Evolutionary conservation across 2,329 filamentous ascomycete species (phyloP), one percentile per base, ranked within the genome.

Genomic region (Aspergillus tanneri): DNA sequence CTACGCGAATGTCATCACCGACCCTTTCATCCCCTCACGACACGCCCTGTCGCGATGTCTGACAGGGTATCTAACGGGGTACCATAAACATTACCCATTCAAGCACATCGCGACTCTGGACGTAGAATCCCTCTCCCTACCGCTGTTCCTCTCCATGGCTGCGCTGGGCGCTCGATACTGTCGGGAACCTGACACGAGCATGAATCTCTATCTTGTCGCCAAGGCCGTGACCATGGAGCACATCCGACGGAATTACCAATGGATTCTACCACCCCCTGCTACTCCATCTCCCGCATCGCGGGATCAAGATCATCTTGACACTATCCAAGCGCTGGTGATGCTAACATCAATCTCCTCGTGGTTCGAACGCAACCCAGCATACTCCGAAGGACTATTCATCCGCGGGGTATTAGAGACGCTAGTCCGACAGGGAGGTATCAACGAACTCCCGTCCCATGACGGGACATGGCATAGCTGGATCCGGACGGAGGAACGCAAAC

Each of bases 391-490:
- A 0, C 37, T 66, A 2, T 64, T 60, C 5, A 52, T 66, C 11
- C 60, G 61, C 25, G 66, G 64, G 36, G 43, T 51, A 14, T 61
- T 65, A 60, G 65, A 60, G 21, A 65, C 61, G 5, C 52, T 68
- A 5, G 30, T 65, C 2, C 49, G 64, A 12, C 56, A 61, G 45
- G 58, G 57, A 4, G 64, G 65, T 0, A 46, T 67, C 2, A 67
- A 68, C 28, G 50, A 55, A 2, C 46, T 67, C 0, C 65, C 65
- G 0, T 50, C 50, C 3, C 47, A 59, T 3, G 64, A 67, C 34
- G 65, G 64, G 3, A 56, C 63, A 5, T 68, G 65, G 65, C 46
- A 54, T n/a, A 63, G 63, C 43, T 68, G 65, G 65, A 59, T 66
- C 11, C 60, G 56, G 5, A 56, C 51, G 6, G 65, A 68, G 46